A percentile compares a stretch with the other conserved stretches of the same genome.
Conservation (phyloP, 2,329 filamentous ascomycete genomes). For the Apiospora marii region DNA sequence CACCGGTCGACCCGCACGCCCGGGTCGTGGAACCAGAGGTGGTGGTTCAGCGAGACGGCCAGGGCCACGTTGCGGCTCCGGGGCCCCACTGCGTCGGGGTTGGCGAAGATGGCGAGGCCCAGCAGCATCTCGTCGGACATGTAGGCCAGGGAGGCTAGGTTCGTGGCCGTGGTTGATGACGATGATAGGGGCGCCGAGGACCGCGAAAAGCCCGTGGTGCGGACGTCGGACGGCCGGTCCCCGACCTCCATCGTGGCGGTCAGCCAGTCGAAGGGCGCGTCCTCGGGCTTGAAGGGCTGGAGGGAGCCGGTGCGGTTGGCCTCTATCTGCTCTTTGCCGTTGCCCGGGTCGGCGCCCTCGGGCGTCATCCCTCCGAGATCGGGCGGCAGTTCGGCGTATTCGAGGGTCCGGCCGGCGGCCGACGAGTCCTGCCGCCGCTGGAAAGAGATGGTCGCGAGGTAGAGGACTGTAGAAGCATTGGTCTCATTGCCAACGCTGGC, state of each 20-base stretch:
- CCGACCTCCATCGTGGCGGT: neutral
- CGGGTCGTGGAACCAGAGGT: slow-evolving; percentile 14
- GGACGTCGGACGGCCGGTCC: neutral
- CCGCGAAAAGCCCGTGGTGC: neutral
- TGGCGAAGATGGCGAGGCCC: neutral
- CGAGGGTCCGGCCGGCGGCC: neutral
- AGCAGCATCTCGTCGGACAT: slow-evolving; percentile 19
- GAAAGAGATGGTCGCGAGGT: neutral
- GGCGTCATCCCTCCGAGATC: neutral
- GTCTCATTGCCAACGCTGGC: neutral
- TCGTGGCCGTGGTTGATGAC: neutral
- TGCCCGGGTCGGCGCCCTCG: neutral
- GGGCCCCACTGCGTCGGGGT: neutral
- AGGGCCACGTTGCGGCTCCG: neutral
- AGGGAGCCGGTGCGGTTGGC: neutral
- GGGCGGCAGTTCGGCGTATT: neutral
- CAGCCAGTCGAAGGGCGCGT: slow-evolving; percentile 18
- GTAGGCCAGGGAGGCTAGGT: slow-evolving; percentile 16
- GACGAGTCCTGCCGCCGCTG: neutral
- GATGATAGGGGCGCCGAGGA: neutral
- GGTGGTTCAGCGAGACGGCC: neutral
- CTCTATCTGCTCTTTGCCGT: neutral
- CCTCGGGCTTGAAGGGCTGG: neutral
- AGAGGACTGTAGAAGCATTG: neutral
- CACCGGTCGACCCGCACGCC: slow-evolving; percentile 2